phyloP scores from a whole-genome alignment of 169 alveolate species.

The Sarcocystis neurona region DNA sequence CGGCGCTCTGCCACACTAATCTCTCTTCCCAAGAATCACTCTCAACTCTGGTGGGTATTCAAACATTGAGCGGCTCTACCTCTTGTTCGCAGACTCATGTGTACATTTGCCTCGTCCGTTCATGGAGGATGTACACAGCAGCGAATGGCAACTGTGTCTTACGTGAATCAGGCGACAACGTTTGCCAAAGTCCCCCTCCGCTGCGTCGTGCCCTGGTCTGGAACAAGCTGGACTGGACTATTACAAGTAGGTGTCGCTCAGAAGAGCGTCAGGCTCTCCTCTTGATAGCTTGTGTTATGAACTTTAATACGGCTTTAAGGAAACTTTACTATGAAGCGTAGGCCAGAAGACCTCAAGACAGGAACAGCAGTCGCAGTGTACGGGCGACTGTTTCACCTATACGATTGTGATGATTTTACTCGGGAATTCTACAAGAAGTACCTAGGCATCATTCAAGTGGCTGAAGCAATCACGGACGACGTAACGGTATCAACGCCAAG shows the following conservation, averaged over 20 bases:
- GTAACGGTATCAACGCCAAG: conserved; percentile 14
- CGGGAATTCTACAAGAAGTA: conserved; percentile 76
- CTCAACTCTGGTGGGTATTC: too few relatives aligned
- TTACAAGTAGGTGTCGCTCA: conserved; percentile 1
- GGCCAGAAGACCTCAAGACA: conserved; percentile 76
- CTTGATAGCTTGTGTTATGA: neutral
- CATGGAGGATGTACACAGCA: too few relatives aligned
- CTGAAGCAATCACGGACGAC: conserved; percentile 69
- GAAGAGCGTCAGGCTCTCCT: neutral
- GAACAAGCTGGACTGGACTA: conserved; percentile 72
- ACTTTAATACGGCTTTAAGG: too few relatives aligned
- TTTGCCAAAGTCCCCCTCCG: conserved; percentile 74
- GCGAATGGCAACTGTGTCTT: too few relatives aligned
- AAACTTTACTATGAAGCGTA: too few relatives aligned
- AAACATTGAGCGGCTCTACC: too few relatives aligned
- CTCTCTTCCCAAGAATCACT: too few relatives aligned
- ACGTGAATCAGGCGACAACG: conserved; percentile 16
- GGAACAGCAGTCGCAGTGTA: conserved; percentile 75
- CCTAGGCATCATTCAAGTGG: conserved; percentile 73
- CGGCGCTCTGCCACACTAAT: too few relatives aligned
- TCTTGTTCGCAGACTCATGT: too few relatives aligned
- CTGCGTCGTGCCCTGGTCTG: conserved; percentile 78
- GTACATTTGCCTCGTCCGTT: too few relatives aligned
- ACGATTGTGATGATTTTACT: conserved; percentile 83
- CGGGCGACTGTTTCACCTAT: conserved; percentile 76